Base-by-base conservation (phyloP, 2,329 filamentous ascomycete genomes). In the Sporothrix euskadiensis region DNA sequence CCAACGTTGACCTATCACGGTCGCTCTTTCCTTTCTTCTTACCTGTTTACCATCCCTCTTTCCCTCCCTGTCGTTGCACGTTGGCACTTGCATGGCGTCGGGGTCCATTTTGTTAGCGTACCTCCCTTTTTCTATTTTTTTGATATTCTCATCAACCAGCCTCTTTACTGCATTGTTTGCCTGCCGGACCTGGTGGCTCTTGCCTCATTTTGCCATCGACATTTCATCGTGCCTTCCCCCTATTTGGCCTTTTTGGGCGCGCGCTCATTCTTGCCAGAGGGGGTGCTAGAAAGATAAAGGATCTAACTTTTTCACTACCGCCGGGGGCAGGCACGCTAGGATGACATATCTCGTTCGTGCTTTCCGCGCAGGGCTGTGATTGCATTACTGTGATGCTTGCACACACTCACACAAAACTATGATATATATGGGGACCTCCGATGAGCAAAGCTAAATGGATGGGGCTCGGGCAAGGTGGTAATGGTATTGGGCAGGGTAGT, bases 361-460 rank as follows among this genome's bases (percentile, higher is more conserved):
- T 16, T 68, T 49, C 63, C 14, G 44, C 26, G 26, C 44, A 35
- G 63, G 63, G 63, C 63, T 65, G n/a, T n/a, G 35, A 65, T n/a
- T 32, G 32, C 19, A 22, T 63, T 41, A 39, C 32, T 56, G 35
- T 35, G 35, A 35, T 35, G 8, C 35, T 35, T 22, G 59, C 32
- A 63, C 59, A 10, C 16, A 35, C 35, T 2, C 35, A 35, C 35
- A 35, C 35, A 7, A 47, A 49, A 49, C 41, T 47, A 49, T 4
- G 3, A 16, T 4, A 49, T 41, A 49, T 41, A 41, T 63, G 32
- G 52, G 16, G 26, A 9, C 4, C 12, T 12, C 22, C 22, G 52
- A 56, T 19, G 14, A 49, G 19, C 22, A 26, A 54, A 32, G 26
- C 56, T 59, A 35, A 12, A 6, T 32, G 56, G 14, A 59, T 30